Base-by-base conservation (phyloP, 2,329 filamentous ascomycete genomes). In the Talaromyces sp. region DNA sequence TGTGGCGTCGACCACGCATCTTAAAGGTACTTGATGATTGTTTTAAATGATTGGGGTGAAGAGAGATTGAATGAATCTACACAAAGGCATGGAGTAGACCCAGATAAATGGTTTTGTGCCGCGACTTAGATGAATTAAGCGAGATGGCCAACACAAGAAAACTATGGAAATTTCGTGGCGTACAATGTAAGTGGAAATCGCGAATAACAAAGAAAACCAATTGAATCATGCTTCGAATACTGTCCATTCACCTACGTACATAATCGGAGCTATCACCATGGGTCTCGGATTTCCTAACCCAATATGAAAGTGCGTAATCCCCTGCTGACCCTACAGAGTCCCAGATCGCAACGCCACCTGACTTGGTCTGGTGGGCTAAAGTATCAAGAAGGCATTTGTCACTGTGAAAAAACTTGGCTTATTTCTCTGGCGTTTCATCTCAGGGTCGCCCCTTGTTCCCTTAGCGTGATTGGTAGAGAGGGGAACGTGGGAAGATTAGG, bases 1-100 rank as follows among this genome's bases (percentile, higher is more conserved):
- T 56, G 61, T 63, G 61, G 61, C 61, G 61, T 63, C 49, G 19
- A 25, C 49, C 40, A 56, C 25, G 25, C 2, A 31, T 34, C 22
- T 27, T 54, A 11, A 11, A 13, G 27, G 51, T 36, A 56, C 31
- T 36, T 7, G 3, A 22, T 8, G 31, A 34, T 56, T 22, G 8
- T 36, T 36, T 38, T 22, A 15, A 56, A 36, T 56, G 29, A 56
- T 29, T 53, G 49, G 49, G 25, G 49, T 11, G 7, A 31, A 31
- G 7, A 31, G 10, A n/a, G 15, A 19, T 56, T 38, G 19, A 3
- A 29, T 22, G 51, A 34, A 34, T 17, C n/a, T 34, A 54, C 27
- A 6, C 29, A 19, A 19, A 34, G 11, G 10, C 19, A 19, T 31
- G 17, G n/a, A 54, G 51, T 31, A 22, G 17, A 34, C 27, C 25